Evolutionary conservation across 305 asterid species (phyloP).

Genomic region (Fraxinus paxiana): DNA sequence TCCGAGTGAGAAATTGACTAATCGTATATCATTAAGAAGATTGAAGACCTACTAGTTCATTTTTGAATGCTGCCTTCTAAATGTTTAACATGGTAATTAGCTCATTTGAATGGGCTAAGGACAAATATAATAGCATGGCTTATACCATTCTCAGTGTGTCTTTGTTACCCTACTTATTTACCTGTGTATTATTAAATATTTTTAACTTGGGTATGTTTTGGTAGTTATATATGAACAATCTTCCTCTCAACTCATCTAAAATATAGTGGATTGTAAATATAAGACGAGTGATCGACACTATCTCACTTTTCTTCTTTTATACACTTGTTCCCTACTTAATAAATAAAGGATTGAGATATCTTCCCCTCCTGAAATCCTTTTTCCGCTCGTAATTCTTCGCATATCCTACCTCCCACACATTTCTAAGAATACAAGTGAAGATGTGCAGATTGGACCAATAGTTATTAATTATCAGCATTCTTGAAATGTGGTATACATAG

Average conservation of each 20-base stretch:
- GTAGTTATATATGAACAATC: neutral
- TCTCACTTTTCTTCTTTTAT: neutral
- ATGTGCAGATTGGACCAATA: neutral
- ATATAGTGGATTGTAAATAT: neutral
- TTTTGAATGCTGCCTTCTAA: neutral
- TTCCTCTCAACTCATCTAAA: neutral
- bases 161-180: neutral
- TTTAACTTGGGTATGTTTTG: neutral
- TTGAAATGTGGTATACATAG: neutral
- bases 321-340: neutral
- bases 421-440: neutral
- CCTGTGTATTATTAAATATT: neutral
- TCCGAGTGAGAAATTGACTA: neutral
- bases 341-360: neutral
- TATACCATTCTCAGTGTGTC: neutral
- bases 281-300: neutral
- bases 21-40: neutral
- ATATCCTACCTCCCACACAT: neutral
- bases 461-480: neutral
- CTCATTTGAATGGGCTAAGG: neutral
- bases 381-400: neutral
- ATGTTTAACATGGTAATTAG: slow-evolving; percentile 1
- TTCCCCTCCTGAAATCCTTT: neutral
- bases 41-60: neutral
- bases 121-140: neutral